Percentiles rank a stretch among this genome's conserved stretches.
Conservation (phyloP, 257 asterid species). For the Striga asiatica region DNA sequence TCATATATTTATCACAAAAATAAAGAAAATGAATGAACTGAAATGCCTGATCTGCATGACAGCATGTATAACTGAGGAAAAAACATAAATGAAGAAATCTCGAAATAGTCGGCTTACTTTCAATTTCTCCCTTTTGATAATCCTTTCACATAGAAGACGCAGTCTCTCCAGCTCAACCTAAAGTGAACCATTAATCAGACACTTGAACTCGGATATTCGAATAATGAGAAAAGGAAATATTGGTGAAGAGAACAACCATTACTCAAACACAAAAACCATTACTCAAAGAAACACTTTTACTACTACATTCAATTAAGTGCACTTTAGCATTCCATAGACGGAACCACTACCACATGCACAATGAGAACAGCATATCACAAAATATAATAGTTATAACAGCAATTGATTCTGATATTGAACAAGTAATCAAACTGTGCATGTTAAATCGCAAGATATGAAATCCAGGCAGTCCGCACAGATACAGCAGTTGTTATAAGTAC, state of each 20-base stretch:
- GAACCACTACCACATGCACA: neutral
- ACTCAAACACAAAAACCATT: too few species aligned
- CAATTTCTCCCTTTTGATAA: conserved; percentile 81
- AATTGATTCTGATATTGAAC: neutral
- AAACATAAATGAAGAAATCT: neutral
- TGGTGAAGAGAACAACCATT: neutral
- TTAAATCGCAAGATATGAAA: neutral
- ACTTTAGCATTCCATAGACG: neutral
- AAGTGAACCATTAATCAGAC: conserved; percentile 14
- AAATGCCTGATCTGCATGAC: too few species aligned
- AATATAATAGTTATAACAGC: neutral
- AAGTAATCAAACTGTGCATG: neutral
- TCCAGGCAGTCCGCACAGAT: neutral
- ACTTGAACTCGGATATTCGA: neutral
- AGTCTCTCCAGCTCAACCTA: conserved; percentile 96
- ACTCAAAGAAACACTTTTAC: too few species aligned
- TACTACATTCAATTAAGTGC: neutral
- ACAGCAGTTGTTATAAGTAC: too few species aligned
- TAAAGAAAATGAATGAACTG: too few species aligned
- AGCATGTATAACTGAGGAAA: too few species aligned
- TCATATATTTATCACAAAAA: too few species aligned
- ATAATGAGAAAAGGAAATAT: neutral
- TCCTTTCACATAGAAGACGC: conserved; percentile 95
- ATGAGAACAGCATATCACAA: neutral
- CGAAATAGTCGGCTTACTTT: conserved; percentile 45